Conservation (phyloP, 176 grass and related monocot genomes). For the Zea luxurians region DNA sequence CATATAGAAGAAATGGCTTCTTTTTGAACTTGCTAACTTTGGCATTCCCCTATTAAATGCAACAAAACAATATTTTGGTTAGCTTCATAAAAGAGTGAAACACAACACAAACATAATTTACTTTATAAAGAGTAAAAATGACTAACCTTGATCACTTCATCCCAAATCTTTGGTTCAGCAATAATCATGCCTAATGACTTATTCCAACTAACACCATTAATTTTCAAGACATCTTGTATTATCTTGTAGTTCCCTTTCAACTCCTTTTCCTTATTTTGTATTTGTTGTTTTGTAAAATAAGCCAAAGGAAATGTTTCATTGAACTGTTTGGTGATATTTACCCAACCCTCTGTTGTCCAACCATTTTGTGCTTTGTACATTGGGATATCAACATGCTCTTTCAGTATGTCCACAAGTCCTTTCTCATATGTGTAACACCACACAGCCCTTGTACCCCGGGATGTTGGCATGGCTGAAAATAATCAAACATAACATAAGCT, state of each 20-base stretch:
- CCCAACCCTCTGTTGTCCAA: background rate
- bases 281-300: background rate
- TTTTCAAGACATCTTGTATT: background rate
- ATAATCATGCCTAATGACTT: background rate
- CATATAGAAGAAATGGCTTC: background rate
- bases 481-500: background rate
- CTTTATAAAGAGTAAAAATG: background rate
- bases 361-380: background rate
- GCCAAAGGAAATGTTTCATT: background rate
- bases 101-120: background rate
- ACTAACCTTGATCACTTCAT: background rate
- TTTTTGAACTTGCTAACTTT: background rate
- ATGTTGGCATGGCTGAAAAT: background rate
- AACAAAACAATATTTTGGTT: background rate
- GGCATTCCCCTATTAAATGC: background rate
- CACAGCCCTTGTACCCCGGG: background rate
- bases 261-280: background rate
- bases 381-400: no score
- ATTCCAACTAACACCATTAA: background rate
- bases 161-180: background rate
- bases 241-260: background rate
- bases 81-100: background rate
- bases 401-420: background rate
- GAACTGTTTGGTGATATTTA: background rate
- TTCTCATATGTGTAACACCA: background rate